phyloP scores from a whole-genome alignment of 169 alveolate species.

The Plasmodium knowlesi region DNA sequence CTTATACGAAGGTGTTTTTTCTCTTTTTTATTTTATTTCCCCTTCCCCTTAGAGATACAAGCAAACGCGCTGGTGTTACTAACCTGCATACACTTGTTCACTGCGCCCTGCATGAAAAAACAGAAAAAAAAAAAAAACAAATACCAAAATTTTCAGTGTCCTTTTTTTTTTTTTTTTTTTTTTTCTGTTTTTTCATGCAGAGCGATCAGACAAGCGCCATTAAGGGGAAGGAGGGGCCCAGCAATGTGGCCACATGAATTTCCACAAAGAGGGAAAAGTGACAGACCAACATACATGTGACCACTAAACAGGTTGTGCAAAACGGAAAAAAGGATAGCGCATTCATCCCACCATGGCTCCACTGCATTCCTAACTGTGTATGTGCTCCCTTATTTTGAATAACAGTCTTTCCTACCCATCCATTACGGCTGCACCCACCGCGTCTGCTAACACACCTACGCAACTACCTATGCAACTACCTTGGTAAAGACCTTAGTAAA shows the following conservation, averaged over 20 bases:
- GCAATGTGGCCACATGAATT: background rate
- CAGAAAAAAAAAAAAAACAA: constrained; percentile 1
- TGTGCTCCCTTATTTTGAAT: background rate
- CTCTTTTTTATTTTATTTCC: background rate
- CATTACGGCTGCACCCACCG: background rate
- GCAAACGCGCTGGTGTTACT: background rate
- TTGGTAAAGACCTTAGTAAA: no score
- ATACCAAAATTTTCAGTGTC: background rate
- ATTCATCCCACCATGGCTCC: no score
- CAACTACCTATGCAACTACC: background rate
- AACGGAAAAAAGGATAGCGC: no score
- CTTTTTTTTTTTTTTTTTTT: background rate
- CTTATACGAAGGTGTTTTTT: background rate
- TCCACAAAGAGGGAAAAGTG: no score
- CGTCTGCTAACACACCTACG: background rate
- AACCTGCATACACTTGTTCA: background rate
- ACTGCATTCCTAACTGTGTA: background rate
- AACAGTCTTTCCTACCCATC: background rate
- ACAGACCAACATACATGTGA: no score
- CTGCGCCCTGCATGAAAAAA: background rate
- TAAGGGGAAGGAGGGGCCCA: background rate
- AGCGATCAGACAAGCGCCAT: background rate
- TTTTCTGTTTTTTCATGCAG: background rate
- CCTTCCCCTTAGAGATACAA: background rate
- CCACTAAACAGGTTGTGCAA: no score